Conservation (phyloP, 2,329 filamentous ascomycete genomes). For the Ophiostoma quercus region DNA sequence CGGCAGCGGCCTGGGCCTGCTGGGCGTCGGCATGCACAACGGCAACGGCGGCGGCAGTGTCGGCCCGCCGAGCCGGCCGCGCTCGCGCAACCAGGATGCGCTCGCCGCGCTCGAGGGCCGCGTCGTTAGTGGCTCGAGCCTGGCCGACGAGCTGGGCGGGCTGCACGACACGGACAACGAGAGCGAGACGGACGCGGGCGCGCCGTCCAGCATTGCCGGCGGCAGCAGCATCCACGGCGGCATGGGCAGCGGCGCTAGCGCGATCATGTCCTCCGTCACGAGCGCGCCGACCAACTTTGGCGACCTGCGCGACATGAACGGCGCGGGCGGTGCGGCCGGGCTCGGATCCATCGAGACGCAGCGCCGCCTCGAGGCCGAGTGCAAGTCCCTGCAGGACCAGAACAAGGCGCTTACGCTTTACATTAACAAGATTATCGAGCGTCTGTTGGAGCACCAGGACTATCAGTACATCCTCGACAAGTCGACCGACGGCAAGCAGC, state of each 20-base stretch:
- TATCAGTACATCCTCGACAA: slow-evolving; percentile 91
- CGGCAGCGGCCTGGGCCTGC: slow-evolving; percentile 33
- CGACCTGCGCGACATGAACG: slow-evolving; percentile 10
- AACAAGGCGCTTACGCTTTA: slow-evolving; percentile 97
- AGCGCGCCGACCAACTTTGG: slow-evolving; percentile 11
- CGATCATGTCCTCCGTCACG: neutral
- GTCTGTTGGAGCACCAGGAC: slow-evolving; percentile 86
- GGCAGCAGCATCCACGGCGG: slow-evolving; percentile 12
- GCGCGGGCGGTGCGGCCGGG: neutral
- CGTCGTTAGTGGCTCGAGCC: slow-evolving; percentile 40
- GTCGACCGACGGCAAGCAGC: slow-evolving; percentile 59
- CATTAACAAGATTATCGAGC: slow-evolving; percentile 98
- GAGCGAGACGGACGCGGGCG: slow-evolving; percentile 18
- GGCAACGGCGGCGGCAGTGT: slow-evolving; percentile 16
- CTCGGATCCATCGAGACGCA: slow-evolving; percentile 41
- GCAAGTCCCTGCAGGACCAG: slow-evolving; percentile 78
- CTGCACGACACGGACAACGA: slow-evolving; percentile 57
- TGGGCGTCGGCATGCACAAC: slow-evolving; percentile 5
- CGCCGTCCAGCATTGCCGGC: slow-evolving; percentile 5
- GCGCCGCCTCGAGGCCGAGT: slow-evolving; percentile 69
- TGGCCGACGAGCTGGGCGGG: slow-evolving; percentile 93
- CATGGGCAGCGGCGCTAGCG: slow-evolving; percentile 6
- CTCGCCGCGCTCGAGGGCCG: slow-evolving; percentile 59
- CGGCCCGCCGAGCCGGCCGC: slow-evolving; percentile 24
- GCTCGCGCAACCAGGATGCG: slow-evolving; percentile 57